These are phyloP conservation scores for Trametes villosa DNA, from an alignment of 768 basidiomycete genomes.

Conservation along the genomic window DNA sequence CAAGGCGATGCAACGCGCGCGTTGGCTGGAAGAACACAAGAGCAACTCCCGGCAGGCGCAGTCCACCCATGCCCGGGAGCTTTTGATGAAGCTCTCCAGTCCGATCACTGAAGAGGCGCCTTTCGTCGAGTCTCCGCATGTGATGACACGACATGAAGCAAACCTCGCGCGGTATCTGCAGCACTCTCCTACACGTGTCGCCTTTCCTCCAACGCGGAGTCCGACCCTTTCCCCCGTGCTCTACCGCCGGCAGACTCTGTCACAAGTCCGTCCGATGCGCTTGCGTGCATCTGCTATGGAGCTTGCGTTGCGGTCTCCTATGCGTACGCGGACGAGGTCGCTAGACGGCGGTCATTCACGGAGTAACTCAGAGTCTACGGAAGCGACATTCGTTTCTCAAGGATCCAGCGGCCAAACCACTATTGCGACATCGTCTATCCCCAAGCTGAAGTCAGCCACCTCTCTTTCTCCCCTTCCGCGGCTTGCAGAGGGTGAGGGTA, in stretches of 20 bases:
- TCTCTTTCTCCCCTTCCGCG: neutral
- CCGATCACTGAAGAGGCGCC: neutral
- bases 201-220: neutral
- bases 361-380: conserved; percentile 13
- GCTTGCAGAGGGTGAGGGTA: conserved; percentile 1
- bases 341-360: conserved; percentile 17
- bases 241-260: conserved; percentile 19
- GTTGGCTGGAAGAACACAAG: conserved; percentile 56
- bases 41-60: conserved; percentile 43
- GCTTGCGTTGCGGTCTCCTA: conserved; percentile 8
- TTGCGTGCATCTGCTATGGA: conserved; percentile 20
- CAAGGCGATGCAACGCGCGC: conserved; percentile 46
- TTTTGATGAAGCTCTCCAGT: conserved; percentile 10
- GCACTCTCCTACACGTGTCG: conserved; percentile 19
- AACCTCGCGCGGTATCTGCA: conserved; percentile 21
- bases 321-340: conserved; percentile 15
- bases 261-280: conserved; percentile 19
- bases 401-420: conserved; percentile 13
- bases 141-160: conserved; percentile 7
- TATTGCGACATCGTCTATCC: neutral
- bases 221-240: neutral
- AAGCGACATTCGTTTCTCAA: conserved; percentile 16
- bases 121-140: conserved; percentile 2
- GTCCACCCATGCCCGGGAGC: neutral
- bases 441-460: neutral